Percentiles rank a stretch among this genome's conserved stretches.
phyloP scores from a whole-genome alignment of 2,329 filamentous ascomycete genomes.

The Penicillium psychrosexuale region DNA sequence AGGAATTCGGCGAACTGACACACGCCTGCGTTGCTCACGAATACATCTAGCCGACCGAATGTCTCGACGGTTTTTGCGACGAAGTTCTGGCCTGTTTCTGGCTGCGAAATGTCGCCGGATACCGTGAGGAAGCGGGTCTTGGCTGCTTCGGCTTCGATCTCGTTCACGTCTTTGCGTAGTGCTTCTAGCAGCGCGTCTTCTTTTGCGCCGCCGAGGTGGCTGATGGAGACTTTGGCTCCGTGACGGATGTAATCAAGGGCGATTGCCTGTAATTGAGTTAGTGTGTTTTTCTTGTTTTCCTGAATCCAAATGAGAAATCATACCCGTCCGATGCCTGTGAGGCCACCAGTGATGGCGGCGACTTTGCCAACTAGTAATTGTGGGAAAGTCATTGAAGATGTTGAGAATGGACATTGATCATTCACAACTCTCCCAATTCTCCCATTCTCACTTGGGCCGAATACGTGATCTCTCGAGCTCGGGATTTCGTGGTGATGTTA shows the following conservation, averaged over 20 bases:
- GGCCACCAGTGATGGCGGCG: slow-evolving; percentile 81
- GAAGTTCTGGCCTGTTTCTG: slow-evolving; percentile 66
- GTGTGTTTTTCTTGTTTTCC: not conserved
- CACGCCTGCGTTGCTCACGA: slow-evolving; percentile 84
- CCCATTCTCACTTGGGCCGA: not conserved
- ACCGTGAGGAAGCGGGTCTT: slow-evolving; percentile 59
- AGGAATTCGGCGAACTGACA: slow-evolving; percentile 88
- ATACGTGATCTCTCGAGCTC: slow-evolving; percentile 17
- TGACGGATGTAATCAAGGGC: slow-evolving; percentile 74
- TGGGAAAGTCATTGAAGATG: slow-evolving; percentile 29
- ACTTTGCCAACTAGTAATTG: slow-evolving; percentile 68
- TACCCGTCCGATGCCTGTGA: slow-evolving; percentile 75
- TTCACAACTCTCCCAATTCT: not conserved
- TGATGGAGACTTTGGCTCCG: slow-evolving; percentile 74
- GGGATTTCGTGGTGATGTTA: slow-evolving; percentile 32
- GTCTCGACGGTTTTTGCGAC: slow-evolving; percentile 62
- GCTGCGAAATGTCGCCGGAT: slow-evolving; percentile 72
- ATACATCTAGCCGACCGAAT: slow-evolving; percentile 63
- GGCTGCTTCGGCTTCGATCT: slow-evolving; percentile 24
- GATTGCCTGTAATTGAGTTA: slow-evolving; percentile 56
- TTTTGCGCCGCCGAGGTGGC: slow-evolving; percentile 61
- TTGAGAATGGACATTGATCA: not conserved
- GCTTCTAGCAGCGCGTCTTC: slow-evolving; percentile 32
- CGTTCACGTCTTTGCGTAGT: slow-evolving; percentile 30
- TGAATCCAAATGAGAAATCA: not conserved